Evolutionary conservation across 108 stramenopile genomes (phyloP).

Genomic region (Nitzschia sp.): DNA sequence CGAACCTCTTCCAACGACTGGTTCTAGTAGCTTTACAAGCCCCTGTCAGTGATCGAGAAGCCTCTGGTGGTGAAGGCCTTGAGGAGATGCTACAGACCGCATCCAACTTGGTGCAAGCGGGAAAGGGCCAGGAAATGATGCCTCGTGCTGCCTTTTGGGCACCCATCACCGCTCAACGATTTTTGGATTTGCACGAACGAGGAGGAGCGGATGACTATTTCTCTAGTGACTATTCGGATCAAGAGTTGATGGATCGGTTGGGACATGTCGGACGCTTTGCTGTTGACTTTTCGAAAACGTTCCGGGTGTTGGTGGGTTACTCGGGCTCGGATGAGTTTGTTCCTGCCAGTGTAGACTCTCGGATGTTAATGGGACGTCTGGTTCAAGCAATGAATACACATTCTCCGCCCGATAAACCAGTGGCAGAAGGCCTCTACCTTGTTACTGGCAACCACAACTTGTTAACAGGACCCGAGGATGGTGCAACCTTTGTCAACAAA

Average conservation of each 20-base stretch:
- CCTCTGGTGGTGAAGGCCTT: conserved; percentile 12
- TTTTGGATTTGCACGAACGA: conserved; percentile 66
- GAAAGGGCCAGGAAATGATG: conserved; percentile 85
- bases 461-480: conserved; percentile 54
- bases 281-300: conserved; percentile 12
- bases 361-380: conserved; percentile 57
- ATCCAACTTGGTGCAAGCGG: conserved; percentile 30
- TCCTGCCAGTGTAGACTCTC: conserved; percentile 55
- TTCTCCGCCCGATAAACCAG: conserved; percentile 1
- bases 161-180: conserved; percentile 91
- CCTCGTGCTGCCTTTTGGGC: conserved; percentile 86
- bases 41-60: conserved; percentile 91
- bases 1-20: conserved; percentile 7
- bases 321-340: conserved; percentile 90
- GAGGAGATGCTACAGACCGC: conserved; percentile 53
- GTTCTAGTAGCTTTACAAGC: conserved; percentile 85
- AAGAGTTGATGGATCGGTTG: conserved; percentile 63
- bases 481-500: conserved; percentile 53
- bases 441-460: conserved; percentile 75
- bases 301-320: conserved; percentile 70
- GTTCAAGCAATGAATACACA: conserved; percentile 72
- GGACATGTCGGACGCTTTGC: conserved; percentile 43
- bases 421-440: conserved; percentile 56
- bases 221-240: conserved; percentile 84
- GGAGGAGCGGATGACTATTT: conserved; percentile 92